These are phyloP conservation scores for Ramaria rubella DNA, from an alignment of 768 basidiomycete genomes.

Conservation along the genomic window DNA sequence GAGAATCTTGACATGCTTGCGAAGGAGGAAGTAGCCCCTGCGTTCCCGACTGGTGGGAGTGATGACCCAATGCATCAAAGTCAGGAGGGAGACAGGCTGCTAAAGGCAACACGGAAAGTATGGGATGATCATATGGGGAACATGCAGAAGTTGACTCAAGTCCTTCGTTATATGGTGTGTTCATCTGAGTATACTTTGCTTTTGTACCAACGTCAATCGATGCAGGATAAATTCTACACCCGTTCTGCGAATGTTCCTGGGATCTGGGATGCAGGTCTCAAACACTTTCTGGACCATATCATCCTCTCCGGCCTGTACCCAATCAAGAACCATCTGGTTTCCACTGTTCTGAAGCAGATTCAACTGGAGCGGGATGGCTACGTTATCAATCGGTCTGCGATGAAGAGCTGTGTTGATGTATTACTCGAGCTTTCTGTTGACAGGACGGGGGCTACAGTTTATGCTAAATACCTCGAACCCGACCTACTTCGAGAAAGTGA, in stretches of 20 bases:
- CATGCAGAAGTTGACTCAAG: slow-evolving; percentile 82
- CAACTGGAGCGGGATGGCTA: slow-evolving; percentile 89
- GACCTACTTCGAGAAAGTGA: slow-evolving; percentile 70
- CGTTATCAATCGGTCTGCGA: slow-evolving; percentile 82
- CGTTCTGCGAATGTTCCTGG: slow-evolving; percentile 66
- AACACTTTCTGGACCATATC: slow-evolving; percentile 78
- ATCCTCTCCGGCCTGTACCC: slow-evolving; percentile 49
- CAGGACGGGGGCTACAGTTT: slow-evolving; percentile 50
- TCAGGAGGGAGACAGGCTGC: slow-evolving; percentile 76
- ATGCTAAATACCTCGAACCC: slow-evolving; percentile 81
- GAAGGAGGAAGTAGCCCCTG: slow-evolving; percentile 64
- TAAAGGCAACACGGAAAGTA: slow-evolving; percentile 75
- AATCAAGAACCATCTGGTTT: slow-evolving; percentile 76
- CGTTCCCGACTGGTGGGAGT: slow-evolving; percentile 68
- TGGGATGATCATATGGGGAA: slow-evolving; percentile 93
- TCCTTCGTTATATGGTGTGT: slow-evolving; percentile 93
- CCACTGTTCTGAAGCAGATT: slow-evolving; percentile 80
- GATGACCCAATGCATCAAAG: slow-evolving; percentile 67
- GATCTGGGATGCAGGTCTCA: slow-evolving; percentile 75
- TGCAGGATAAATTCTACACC: slow-evolving; percentile 89
- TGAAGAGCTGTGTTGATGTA: slow-evolving; percentile 85
- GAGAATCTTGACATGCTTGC: slow-evolving; percentile 83
- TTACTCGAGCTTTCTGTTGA: slow-evolving; percentile 60
- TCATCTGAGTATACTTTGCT: background rate
- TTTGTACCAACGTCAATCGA: background rate